Evolutionary conservation across 192 early-diverging fungal genomes (phyloP).

Genomic region (Neocallimastix lanati): DNA sequence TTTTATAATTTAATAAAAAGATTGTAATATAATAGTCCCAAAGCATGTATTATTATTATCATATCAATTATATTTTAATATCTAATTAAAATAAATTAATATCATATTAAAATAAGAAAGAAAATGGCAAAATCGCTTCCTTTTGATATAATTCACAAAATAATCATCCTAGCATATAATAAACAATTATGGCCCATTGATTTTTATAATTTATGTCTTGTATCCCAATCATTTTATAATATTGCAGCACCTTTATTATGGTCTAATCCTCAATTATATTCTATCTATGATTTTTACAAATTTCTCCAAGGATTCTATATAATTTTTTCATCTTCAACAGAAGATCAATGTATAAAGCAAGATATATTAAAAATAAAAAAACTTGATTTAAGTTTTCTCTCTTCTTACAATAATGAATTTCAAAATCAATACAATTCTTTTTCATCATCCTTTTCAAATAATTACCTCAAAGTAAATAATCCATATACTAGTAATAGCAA

Average conservation of each 20-base stretch:
- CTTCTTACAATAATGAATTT: background rate
- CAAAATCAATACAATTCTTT: background rate
- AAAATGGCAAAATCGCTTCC: background rate
- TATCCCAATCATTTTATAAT: background rate
- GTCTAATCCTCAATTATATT: background rate
- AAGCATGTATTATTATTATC: too few relatives aligned
- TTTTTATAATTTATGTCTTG: background rate
- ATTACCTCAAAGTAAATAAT: background rate
- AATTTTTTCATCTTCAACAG: background rate
- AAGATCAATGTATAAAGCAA: background rate
- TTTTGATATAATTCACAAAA: background rate
- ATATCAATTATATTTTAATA: too few relatives aligned
- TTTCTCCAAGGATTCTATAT: background rate
- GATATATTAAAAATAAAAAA: background rate
- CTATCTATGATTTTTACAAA: background rate
- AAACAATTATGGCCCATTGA: background rate
- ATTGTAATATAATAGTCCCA: too few relatives aligned
- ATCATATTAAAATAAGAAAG: too few relatives aligned
- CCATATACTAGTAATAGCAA: background rate
- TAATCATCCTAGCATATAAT: background rate
- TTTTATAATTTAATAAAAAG: too few relatives aligned
- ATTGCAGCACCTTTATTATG: background rate
- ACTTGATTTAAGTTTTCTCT: background rate
- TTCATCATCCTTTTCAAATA: background rate
- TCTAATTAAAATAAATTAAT: too few relatives aligned